These are phyloP conservation scores for Carex parvula DNA, from an alignment of 176 grass and related monocot genomes.

Conservation along the genomic window DNA sequence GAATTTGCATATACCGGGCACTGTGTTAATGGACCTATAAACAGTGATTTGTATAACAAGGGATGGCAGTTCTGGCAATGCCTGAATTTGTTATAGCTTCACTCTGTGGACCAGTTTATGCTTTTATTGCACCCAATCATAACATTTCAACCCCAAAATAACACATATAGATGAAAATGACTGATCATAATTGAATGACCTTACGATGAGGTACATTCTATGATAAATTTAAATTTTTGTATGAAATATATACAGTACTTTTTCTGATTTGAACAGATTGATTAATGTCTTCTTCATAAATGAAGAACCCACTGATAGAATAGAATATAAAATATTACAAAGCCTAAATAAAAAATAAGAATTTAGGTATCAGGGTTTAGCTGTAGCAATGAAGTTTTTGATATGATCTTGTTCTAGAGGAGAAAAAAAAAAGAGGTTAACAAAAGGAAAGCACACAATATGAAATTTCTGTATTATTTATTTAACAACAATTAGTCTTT, in stretches of 20 bases:
- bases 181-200: not conserved
- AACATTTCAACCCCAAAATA: not conserved
- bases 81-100: not conserved
- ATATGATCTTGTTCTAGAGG: too few relatives aligned
- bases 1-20: constrained; percentile 1
- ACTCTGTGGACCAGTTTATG: not conserved
- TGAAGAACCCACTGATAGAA: not conserved
- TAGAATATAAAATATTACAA: not conserved
- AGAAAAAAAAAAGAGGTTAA: too few relatives aligned
- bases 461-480: not conserved
- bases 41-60: constrained; percentile 14
- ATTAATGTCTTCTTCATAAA: not conserved
- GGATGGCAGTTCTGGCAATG: constrained; percentile 5
- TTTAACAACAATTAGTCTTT: not conserved
- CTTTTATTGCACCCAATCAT: constrained; percentile 3
- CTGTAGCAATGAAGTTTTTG: too few relatives aligned
- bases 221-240: not conserved
- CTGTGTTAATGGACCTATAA: not conserved
- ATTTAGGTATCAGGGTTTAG: not conserved
- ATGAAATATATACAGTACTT: not conserved
- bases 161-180: not conserved
- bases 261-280: not conserved
- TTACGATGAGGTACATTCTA: not conserved
- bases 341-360: not conserved
- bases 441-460: not conserved